Base-by-base conservation (phyloP, 306 rosid species). In the Quercus variabilis region DNA sequence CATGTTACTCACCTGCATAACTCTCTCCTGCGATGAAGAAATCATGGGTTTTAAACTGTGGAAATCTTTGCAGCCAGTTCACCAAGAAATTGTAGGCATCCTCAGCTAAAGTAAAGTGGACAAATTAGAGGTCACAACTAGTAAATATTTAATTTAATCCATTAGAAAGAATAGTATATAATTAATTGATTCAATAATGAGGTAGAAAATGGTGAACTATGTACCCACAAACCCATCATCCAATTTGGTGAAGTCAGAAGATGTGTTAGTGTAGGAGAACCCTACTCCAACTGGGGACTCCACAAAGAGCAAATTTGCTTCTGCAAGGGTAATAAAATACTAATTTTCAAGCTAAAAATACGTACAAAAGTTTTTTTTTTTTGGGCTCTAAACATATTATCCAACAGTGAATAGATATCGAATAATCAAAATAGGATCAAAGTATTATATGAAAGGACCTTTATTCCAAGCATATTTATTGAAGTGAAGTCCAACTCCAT, bases 241-340 rank as follows among this genome's bases (percentile, higher is more conserved):
- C 73, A 88, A 58, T 58, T 52, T 82, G 74, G 89, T 79, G 51
- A 85, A 85, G 79, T 88, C 92, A 88, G 92, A 88, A 55, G 92
- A 83, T 18, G 82, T 88, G 57, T 86, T 86, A 1, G 89, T 83
- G 71, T 86, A 88, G 79, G 91, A 88, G 74, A 88, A 88, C 6
- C 91, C 91, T 70, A 88, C 89, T 79, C 91, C 91, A 71, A 86
- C 91, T 3, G 91, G 91, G 13, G 91, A 88, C 63, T 88, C 91
- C 78, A 86, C 80, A 79, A 88, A 88, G 65, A 88, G 69, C 83
- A 88, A 82, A 77, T 86, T 88, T 72, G 89, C 86, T 76, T 88
- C 91, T 86, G 88, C 87, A 78, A 30, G 72, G 51, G 35, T 30
- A 31, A 23, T 49, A 49, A 12, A 46, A 46, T 68, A 46, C 4